Base-by-base conservation (phyloP, 306 rosid species). In the Canavalia ensiformis region DNA sequence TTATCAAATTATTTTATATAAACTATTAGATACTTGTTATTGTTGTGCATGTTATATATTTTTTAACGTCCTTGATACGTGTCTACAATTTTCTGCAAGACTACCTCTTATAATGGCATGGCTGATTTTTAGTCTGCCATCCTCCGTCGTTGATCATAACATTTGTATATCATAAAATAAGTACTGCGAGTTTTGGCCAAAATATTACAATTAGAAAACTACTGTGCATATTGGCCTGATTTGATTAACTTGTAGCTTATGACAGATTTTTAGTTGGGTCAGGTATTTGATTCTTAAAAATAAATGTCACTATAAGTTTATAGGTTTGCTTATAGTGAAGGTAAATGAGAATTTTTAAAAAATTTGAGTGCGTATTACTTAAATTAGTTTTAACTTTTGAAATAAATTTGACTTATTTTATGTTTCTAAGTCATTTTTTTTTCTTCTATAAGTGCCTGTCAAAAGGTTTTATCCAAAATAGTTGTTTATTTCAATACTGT, bases 121-220 rank as follows among this genome's bases (percentile, higher is more conserved):
- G 13, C 2, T 34, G 13, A 6, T 63, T 47, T 60, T 13, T 74
- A 11, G 68, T 31, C 25, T 69, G 12, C 29, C 7, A 7, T 45
- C 4, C 18, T 8, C 55, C 4, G 18, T 8, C 80, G 49, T 8
- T 59, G 50, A 25, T 62, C 28, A 9, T 10, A 35, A 25, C 12
- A 47, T 7, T 34, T 39, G 34, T 42, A 4, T 12, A 44, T 8
- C 8, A 45, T 39, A 64, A 46, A 35, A 71, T 29, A 45, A 64
- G 7, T 75, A 58, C 49, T 62, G 50, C 39, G 60, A 49, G 25
- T 18, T 18, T 18, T 18, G 25, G 25, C 25, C 25, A 18, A 18
- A 18, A 18, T 55, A 34, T 57, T 58, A 66, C 47, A 13, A 66
- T 56, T 77, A 30, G 50, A 55, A 66, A 60, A 64, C 68, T 75